Evolutionary conservation across 139 green algal genomes (phyloP).

Genomic region (Astrephomene gubernaculifera): DNA sequence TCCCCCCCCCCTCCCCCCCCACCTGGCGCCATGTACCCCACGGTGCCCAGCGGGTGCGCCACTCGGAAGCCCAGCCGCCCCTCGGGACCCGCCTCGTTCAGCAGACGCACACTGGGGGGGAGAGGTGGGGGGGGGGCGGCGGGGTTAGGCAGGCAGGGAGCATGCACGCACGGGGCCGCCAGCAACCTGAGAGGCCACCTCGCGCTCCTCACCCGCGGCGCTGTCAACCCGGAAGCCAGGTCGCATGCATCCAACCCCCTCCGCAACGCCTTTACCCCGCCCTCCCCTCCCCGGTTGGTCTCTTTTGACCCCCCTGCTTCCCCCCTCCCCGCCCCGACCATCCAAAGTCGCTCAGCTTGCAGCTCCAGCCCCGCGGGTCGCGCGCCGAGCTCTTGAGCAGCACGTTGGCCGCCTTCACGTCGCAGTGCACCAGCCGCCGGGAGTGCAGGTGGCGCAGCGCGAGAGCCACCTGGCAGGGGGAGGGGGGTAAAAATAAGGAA

Average conservation of each 20-base stretch:
- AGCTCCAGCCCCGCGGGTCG: slow-evolving; percentile 26
- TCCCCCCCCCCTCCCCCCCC: too few relatives aligned
- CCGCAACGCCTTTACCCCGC: too few relatives aligned
- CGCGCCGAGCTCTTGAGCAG: slow-evolving; percentile 1
- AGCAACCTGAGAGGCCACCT: too few relatives aligned
- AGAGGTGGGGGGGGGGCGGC: background rate
- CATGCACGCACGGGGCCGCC: too few relatives aligned
- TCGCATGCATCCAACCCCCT: too few relatives aligned
- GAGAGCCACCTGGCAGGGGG: slow-evolving; percentile 11
- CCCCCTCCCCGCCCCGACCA: background rate
- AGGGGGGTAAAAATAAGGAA: too few relatives aligned
- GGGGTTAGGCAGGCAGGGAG: background rate
- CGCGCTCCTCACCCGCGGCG: too few relatives aligned
- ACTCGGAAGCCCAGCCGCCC: background rate
- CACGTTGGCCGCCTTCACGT: slow-evolving; percentile 25
- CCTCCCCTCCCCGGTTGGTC: too few relatives aligned
- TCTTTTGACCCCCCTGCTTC: too few relatives aligned
- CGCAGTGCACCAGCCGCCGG: slow-evolving; percentile 17
- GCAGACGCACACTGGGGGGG: slow-evolving; percentile 12
- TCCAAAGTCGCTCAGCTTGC: slow-evolving; percentile 28
- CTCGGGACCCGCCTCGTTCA: background rate
- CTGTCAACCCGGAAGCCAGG: too few relatives aligned
- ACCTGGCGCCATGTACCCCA: slow-evolving; percentile 1
- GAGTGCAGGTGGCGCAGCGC: slow-evolving; percentile 31
- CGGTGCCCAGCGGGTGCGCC: background rate